Evolutionary conservation across 805 yeast species (phyloP).

Genomic region (Cyberlindnera sargentensis): DNA sequence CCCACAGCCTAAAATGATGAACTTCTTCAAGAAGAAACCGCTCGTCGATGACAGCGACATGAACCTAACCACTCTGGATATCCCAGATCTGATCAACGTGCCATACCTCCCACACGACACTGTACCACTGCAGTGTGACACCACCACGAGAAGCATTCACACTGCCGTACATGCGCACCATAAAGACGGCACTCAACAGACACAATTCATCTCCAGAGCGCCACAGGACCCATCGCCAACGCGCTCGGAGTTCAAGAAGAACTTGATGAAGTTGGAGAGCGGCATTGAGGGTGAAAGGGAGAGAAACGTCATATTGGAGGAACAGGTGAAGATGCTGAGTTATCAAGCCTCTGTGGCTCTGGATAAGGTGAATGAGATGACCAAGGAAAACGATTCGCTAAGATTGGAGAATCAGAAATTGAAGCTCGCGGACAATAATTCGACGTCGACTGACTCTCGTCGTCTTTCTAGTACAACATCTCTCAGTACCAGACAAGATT

Average conservation of each 20-base stretch:
- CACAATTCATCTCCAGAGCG: no score
- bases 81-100: slow-evolving; percentile 8
- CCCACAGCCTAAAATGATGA: neutral
- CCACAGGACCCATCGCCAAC: no score
- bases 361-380: slow-evolving; percentile 18
- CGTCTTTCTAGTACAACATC: no score
- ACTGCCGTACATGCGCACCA: neutral
- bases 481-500: no score
- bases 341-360: slow-evolving; percentile 23
- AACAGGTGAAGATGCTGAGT: slow-evolving; percentile 20
- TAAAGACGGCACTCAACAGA: neutral
- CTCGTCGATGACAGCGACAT: slow-evolving; percentile 1
- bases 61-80: slow-evolving; percentile 16
- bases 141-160: neutral
- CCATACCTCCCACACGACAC: no score
- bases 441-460: no score
- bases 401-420: slow-evolving; percentile 14
- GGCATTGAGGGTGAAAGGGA: slow-evolving; percentile 19
- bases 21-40: slow-evolving; percentile 1
- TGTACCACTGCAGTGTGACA: no score
- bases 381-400: slow-evolving; percentile 15
- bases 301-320: slow-evolving; percentile 21
- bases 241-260: neutral
- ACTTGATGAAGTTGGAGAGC: neutral
- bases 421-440: no score